Conservation (phyloP, 192 early-diverging fungal genomes). For the Haplosporangium gracile region DNA sequence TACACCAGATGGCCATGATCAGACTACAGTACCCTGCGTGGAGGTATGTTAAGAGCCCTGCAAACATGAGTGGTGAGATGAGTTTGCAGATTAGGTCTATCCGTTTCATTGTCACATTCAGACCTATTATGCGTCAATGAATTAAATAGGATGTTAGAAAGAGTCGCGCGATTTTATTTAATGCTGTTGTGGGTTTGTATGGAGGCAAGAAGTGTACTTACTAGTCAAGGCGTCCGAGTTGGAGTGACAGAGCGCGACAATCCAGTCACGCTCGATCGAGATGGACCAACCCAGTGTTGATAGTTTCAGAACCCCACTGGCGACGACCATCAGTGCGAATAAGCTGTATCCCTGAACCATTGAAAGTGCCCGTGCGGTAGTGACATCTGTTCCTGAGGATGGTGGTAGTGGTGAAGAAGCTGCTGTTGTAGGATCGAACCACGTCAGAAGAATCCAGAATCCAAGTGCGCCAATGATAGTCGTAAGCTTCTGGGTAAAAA, state of each 20-base stretch:
- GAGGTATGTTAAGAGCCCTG: slow-evolving; percentile 28
- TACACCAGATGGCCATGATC: slow-evolving; percentile 37
- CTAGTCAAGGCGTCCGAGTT: slow-evolving; percentile 40
- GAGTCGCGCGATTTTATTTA: neutral
- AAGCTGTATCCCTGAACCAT: slow-evolving; percentile 27
- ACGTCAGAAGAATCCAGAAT: slow-evolving; percentile 53
- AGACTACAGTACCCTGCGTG: slow-evolving; percentile 32
- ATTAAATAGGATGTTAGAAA: neutral
- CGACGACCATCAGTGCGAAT: slow-evolving; percentile 33
- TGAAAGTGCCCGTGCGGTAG: neutral
- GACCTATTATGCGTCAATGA: slow-evolving; percentile 10
- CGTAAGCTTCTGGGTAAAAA: slow-evolving; percentile 36
- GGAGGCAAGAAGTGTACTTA: neutral
- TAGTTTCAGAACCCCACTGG: slow-evolving; percentile 36
- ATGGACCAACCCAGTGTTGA: slow-evolving; percentile 51
- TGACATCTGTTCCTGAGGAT: neutral
- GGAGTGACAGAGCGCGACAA: slow-evolving; percentile 39
- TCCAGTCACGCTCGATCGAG: slow-evolving; percentile 54
- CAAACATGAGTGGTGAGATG: slow-evolving; percentile 44
- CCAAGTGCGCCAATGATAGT: slow-evolving; percentile 40
- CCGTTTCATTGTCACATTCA: slow-evolving; percentile 46
- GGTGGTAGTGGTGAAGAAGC: neutral
- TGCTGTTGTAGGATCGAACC: slow-evolving; percentile 34
- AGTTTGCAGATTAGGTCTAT: slow-evolving; percentile 57
- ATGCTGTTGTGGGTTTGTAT: neutral